A percentile compares a stretch with the other conserved stretches of the same genome.
Evolutionary conservation across 768 basidiomycete species (phyloP).

Genomic region (Pleurotus citrinopileatus): DNA sequence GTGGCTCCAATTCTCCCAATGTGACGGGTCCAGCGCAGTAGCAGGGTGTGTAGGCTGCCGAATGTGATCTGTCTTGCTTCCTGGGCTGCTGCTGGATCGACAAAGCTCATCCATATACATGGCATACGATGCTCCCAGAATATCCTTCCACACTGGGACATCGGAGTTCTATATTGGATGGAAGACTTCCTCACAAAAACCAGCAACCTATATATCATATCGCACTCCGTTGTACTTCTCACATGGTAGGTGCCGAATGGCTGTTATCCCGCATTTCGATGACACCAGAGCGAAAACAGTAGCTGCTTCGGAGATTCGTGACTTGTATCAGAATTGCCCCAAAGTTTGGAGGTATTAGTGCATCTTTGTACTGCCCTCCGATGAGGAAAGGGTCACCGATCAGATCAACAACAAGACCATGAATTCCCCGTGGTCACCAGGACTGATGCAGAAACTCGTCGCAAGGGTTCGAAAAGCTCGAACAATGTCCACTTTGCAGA

Average conservation of each 20-base stretch:
- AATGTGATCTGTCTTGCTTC: too few relatives aligned
- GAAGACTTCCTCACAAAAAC: constrained; percentile 13
- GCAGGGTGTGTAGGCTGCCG: too few relatives aligned
- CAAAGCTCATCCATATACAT: not conserved
- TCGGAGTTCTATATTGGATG: not conserved
- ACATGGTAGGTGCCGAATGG: constrained; percentile 8
- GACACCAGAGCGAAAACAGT: constrained; percentile 23
- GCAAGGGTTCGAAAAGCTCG: constrained; percentile 10
- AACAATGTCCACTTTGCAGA: constrained; percentile 10
- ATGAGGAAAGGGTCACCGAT: constrained; percentile 20
- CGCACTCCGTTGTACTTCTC: not conserved
- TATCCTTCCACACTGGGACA: not conserved
- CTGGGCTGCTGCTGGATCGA: not conserved
- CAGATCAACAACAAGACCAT: constrained; percentile 17
- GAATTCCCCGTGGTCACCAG: constrained; percentile 24
- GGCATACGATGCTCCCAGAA: not conserved
- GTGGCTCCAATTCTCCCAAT: too few relatives aligned
- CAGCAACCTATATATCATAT: constrained; percentile 18
- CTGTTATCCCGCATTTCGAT: constrained; percentile 8
- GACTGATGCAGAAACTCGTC: constrained; percentile 17
- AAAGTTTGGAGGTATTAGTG: constrained; percentile 15
- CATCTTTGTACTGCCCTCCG: not conserved
- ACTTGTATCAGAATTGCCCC: constrained; percentile 19
- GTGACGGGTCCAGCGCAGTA: too few relatives aligned
- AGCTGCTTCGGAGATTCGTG: constrained; percentile 20